phyloP scores from a whole-genome alignment of 2,329 filamentous ascomycete genomes.

The Geosmithia morbida region DNA sequence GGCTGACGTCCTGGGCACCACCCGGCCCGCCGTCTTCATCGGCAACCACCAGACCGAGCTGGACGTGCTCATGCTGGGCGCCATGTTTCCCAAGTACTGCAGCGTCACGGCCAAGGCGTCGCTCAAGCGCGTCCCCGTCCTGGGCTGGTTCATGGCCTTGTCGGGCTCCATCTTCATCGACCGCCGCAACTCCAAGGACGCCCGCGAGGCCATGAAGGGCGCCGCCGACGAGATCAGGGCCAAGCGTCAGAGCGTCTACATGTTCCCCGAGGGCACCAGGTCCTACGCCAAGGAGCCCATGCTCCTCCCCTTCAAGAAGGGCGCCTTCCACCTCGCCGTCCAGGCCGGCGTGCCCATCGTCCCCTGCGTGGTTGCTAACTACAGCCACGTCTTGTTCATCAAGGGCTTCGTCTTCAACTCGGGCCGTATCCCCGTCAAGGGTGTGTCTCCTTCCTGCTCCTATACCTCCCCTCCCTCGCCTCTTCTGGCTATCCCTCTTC shows the following conservation, averaged over 20 bases:
- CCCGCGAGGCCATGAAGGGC: slow-evolving; percentile 70
- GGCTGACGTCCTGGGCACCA: slow-evolving; percentile 43
- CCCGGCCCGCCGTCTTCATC: slow-evolving; percentile 76
- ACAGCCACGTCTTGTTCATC: slow-evolving; percentile 56
- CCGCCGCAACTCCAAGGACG: slow-evolving; percentile 68
- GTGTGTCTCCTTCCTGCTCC: slow-evolving; percentile 26
- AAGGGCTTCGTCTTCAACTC: slow-evolving; percentile 50
- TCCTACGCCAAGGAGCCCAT: slow-evolving; percentile 73
- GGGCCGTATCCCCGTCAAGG: slow-evolving; percentile 61
- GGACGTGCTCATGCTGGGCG: slow-evolving; percentile 81
- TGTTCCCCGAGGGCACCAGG: slow-evolving; percentile 86
- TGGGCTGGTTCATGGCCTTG: slow-evolving; percentile 89
- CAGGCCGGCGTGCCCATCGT: slow-evolving; percentile 90
- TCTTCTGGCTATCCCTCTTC: neutral
- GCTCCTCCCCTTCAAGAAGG: slow-evolving; percentile 95
- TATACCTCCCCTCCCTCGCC: neutral
- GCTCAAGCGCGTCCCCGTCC: slow-evolving; percentile 63
- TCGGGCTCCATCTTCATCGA: slow-evolving; percentile 93
- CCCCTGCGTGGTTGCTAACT: slow-evolving; percentile 70
- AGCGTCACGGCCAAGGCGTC: slow-evolving; percentile 86
- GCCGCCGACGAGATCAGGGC: slow-evolving; percentile 67
- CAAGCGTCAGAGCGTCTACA: slow-evolving; percentile 63
- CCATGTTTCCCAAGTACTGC: slow-evolving; percentile 82
- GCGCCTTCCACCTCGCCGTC: slow-evolving; percentile 89
- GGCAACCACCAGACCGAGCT: slow-evolving; percentile 95